These are phyloP conservation scores for Phoma herbarum DNA, from an alignment of 2,329 filamentous ascomycete species.

Conservation along the genomic window DNA sequence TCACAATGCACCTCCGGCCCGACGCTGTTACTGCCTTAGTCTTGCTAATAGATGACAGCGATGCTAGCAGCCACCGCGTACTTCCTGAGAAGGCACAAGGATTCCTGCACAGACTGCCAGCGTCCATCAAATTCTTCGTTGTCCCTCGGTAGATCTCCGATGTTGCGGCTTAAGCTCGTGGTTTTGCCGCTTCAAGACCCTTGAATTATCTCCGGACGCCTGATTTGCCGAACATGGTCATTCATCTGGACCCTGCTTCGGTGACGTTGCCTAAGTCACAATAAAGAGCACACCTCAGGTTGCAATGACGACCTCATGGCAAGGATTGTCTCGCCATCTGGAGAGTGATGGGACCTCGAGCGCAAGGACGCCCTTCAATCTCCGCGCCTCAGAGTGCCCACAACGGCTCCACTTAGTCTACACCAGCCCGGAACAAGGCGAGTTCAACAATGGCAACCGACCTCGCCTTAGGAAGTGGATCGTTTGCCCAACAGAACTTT, in stretches of 20 bases:
- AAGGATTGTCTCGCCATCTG: conserved; percentile 4
- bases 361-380: conserved; percentile 20
- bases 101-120: neutral
- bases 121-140: neutral
- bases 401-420: conserved; percentile 30
- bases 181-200: conserved; percentile 17
- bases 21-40: neutral
- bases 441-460: conserved; percentile 30
- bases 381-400: conserved; percentile 26
- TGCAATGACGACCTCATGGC: neutral
- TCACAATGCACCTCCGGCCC: conserved; percentile 17
- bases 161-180: conserved; percentile 14
- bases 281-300: conserved; percentile 6
- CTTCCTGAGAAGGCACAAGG: neutral
- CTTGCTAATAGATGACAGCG: neutral
- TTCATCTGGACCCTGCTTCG: conserved; percentile 5
- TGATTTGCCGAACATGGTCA: conserved; percentile 14
- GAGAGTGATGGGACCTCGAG: conserved; percentile 13
- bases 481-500: conserved; percentile 17
- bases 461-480: conserved; percentile 15
- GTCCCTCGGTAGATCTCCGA: conserved; percentile 12
- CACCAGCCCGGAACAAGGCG: conserved; percentile 25
- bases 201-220: conserved; percentile 18
- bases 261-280: conserved; percentile 17
- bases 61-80: neutral